Evolutionary conservation across 163 green algal species (phyloP), one percentile per base, ranked within the genome.

Genomic region (Scenedesmus sp.): DNA sequence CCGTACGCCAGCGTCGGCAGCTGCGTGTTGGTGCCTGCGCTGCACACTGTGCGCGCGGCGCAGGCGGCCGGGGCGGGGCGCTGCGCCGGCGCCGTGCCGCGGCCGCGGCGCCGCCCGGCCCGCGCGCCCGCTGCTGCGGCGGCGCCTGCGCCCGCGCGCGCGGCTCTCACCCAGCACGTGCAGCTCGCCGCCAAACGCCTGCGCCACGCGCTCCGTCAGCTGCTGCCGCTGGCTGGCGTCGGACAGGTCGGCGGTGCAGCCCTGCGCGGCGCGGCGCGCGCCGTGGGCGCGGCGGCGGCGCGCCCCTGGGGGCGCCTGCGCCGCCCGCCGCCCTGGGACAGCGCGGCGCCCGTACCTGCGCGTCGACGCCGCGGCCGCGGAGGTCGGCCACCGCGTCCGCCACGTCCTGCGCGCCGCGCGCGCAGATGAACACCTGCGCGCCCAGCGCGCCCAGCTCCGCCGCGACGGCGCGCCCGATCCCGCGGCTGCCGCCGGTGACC

Each of bases 11-110:
- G 65, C 0, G 89, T 95, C 5, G 85, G 77, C 73, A 94, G 94
- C 10, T 94, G 86, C 6, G 96, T 90, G 82, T 98, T 99, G 57
- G 87, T 97, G 22, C 95, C 95, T n/a, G 95, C 96, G 69, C 98
- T 99, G 80, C 96, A 96, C 26, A 98, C 91, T 84, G 81, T 62
- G 36, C 44, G 4, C 10, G 22, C 9, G 36, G 22, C 7, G 54
- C 57, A 64, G 24, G n/a, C n/a, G 24, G 22, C 3, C 26, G 14
- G 6, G 24, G 29, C 29, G 22, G 57, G 10, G 28, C 2, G 7
- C 7, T 26, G 57, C 63, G 18, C 34, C 67, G 39, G 67, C 62
- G 31, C 7, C 29, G 33, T 34, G 34, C 54, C 18, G 33, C 6
- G n/a, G 18, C 34, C 11, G 57, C 26, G n/a, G 57, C 4, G 15